Base-by-base conservation (phyloP, 208 protist species). In the Ichthyophonus hoferi region DNA sequence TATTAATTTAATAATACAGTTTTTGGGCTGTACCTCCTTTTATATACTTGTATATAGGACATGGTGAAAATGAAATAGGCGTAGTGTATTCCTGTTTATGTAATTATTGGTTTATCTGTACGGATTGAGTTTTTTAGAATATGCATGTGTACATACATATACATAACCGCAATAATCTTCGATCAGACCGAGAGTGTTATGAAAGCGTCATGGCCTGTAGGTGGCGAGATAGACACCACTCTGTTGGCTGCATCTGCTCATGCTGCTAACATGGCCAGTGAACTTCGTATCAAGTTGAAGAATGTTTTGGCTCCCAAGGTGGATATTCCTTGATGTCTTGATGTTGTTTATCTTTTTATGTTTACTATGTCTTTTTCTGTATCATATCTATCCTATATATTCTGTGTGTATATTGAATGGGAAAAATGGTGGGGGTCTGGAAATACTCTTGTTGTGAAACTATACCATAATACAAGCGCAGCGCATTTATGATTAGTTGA, bases 151-250 rank as follows among this genome's bases (percentile, higher is more conserved):
- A 88, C 38, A 91, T 24, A 58, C 37, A 37, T 86, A 50, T 43
- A 50, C 79, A 17, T 83, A 37, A 41, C 34, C 34, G 24, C 2
- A 7, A 33, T 82, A n/a, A n/a, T n/a, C n/a, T n/a, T n/a, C n/a
- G 34, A n/a, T n/a, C 79, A 42, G 2, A 50, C 35, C 2, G 79
- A 86, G 79, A 34, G 1, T 35, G 42, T 79, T 35, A 79, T 91
- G 42, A 58, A 40, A 3, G 83, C 82, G 12, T 33, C 67, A 67
- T 89, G 86, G 86, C 86, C 86, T 37, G n/a, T 40, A n/a, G 87
- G 14, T 12, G 86, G 40, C n/a, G 40, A 34, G 77, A n/a, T 89
- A 35, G 78, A 89, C 42, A 14, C 87, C 3, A 34, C 42, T 12
- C 40, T 40, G 31, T 31, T 89, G 3, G 33, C 14, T 37, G 82